Evolutionary conservation across 768 basidiomycete genomes (phyloP).

Genomic region (Clathrus columnatus): DNA sequence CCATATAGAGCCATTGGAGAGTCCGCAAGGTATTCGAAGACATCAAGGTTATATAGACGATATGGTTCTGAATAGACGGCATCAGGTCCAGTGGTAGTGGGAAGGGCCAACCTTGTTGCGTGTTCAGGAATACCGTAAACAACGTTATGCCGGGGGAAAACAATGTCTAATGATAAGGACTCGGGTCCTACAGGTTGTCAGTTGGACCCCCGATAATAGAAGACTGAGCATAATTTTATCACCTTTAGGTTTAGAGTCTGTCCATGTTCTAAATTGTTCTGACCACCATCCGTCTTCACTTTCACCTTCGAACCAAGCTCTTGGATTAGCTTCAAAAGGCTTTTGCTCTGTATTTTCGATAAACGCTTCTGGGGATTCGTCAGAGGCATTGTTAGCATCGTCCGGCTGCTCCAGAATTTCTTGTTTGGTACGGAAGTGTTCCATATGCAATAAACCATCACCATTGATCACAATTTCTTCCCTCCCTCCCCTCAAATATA

Average conservation of each 20-base stretch:
- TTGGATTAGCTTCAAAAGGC: conserved; percentile 25
- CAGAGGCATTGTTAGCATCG: conserved; percentile 36
- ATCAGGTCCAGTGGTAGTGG: conserved; percentile 74
- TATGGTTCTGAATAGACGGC: conserved; percentile 83
- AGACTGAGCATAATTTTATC: conserved; percentile 4
- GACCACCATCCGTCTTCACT: conserved; percentile 82
- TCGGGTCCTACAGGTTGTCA: conserved; percentile 69
- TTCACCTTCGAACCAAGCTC: conserved; percentile 82
- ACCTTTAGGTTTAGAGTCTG: conserved; percentile 96
- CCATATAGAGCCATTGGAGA: conserved; percentile 81
- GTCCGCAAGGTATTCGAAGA: conserved; percentile 89
- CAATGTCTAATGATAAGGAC: conserved; percentile 84
- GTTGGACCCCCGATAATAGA: no score
- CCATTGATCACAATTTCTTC: conserved; percentile 88
- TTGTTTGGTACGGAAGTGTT: conserved; percentile 70
- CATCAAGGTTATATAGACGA: conserved; percentile 89
- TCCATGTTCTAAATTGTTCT: conserved; percentile 80
- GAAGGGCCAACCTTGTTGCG: conserved; percentile 82
- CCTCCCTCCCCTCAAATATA: conserved; percentile 62
- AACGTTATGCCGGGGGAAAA: conserved; percentile 84
- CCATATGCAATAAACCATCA: conserved; percentile 89
- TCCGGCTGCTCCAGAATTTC: conserved; percentile 32
- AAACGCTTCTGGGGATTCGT: conserved; percentile 35
- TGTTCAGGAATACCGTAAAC: conserved; percentile 97
- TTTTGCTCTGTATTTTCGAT: conserved; percentile 31